These are phyloP conservation scores for Aspergillus fructus DNA, from an alignment of 2,329 filamentous ascomycete genomes.

Conservation along the genomic window DNA sequence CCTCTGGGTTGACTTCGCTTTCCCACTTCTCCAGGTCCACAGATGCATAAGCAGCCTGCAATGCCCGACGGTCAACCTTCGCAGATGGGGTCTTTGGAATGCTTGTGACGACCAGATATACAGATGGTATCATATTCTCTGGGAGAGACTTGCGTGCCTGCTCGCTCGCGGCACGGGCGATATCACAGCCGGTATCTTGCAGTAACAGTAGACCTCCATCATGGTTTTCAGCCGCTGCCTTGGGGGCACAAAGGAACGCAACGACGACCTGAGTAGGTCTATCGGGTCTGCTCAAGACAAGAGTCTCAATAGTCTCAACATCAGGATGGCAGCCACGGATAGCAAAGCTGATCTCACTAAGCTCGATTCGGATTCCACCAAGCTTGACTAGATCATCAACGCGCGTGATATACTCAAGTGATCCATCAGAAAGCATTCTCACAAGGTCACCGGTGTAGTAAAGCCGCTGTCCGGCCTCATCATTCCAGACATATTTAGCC, in stretches of 20 bases:
- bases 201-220: conserved; percentile 13
- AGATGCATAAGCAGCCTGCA: conserved; percentile 24
- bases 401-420: conserved; percentile 27
- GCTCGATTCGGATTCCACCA: conserved; percentile 28
- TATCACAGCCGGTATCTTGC: conserved; percentile 19
- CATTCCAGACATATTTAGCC: conserved; percentile 32
- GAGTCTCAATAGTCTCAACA: conserved; percentile 34
- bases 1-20: conserved; percentile 19
- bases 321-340: conserved; percentile 30
- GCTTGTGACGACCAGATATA: conserved; percentile 28
- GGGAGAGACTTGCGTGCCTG: conserved; percentile 25
- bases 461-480: conserved; percentile 21
- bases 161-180: conserved; percentile 24
- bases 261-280: conserved; percentile 36
- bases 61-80: conserved; percentile 34
- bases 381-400: conserved; percentile 30
- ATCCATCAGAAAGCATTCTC: conserved; percentile 25
- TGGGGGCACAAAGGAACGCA: conserved; percentile 32
- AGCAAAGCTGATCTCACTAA: conserved; percentile 33
- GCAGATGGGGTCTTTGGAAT: conserved; percentile 33
- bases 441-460: conserved; percentile 39
- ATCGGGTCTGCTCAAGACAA: conserved; percentile 29
- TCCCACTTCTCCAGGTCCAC: conserved; percentile 32
- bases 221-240: conserved; percentile 4
- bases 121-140: conserved; percentile 35